Percentiles rank a stretch among this genome's conserved stretches.
phyloP scores from a whole-genome alignment of 352 stramenopile genomes.

The Globisporangium emineosum region DNA sequence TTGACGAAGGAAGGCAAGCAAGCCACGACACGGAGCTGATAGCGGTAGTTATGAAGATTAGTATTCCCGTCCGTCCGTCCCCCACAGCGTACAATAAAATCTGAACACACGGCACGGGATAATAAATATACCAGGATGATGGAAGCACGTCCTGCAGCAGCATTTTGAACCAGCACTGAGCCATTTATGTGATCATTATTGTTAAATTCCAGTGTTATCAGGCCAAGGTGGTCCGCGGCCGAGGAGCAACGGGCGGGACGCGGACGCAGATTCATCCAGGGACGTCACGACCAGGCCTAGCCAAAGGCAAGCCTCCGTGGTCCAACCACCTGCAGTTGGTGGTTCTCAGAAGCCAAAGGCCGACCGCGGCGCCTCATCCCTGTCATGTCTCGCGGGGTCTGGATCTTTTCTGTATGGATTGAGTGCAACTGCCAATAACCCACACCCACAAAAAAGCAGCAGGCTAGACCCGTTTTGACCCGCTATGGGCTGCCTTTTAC shows the following conservation, averaged over 20 bases:
- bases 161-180: background rate
- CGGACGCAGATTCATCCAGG: too few species aligned
- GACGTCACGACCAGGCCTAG: too few species aligned
- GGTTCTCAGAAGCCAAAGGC: too few species aligned
- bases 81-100: conserved; percentile 8
- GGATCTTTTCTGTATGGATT: background rate
- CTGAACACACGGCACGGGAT: conserved; percentile 5
- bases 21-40: background rate
- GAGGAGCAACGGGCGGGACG: background rate
- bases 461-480: background rate
- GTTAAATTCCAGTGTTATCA: background rate
- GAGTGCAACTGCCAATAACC: conserved; percentile 1
- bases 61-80: conserved; percentile 3
- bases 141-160: background rate
- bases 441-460: conserved; percentile 4
- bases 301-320: too few species aligned
- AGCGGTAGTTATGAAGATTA: conserved; percentile 11
- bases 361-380: too few species aligned
- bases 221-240: background rate
- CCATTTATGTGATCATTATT: background rate
- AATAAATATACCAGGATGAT: background rate
- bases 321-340: too few species aligned
- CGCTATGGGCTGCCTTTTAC: background rate
- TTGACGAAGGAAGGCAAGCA: background rate
- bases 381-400: conserved; percentile 17